phyloP scores from a whole-genome alignment of 2,329 filamentous ascomycete species.

The Tolypocladium nubicola region DNA sequence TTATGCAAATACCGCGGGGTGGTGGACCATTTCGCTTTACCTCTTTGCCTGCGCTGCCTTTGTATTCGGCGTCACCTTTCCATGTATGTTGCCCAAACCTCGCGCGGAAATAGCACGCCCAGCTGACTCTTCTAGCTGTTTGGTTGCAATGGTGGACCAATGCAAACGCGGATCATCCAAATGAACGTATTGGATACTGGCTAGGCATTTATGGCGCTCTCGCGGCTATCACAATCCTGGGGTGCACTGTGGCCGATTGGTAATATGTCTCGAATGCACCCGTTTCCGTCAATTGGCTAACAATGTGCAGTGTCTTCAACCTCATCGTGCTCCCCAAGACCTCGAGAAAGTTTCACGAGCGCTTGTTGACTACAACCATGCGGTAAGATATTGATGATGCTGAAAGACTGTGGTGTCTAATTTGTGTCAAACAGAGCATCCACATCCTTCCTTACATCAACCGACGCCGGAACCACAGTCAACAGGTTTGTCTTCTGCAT shows the following conservation, averaged over 20 bases:
- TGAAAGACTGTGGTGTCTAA: constrained; percentile 3
- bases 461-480: constrained; percentile 22
- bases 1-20: constrained; percentile 9
- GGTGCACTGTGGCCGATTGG: constrained; percentile 7
- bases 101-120: not conserved
- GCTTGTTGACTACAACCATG: constrained; percentile 19
- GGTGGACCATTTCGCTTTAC: constrained; percentile 6
- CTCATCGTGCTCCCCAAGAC: constrained; percentile 16
- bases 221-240: constrained; percentile 6
- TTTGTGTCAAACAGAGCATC: constrained; percentile 5
- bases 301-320: constrained; percentile 7
- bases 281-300: not conserved
- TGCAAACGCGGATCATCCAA: constrained; percentile 6
- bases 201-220: constrained; percentile 10
- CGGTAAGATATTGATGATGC: not conserved
- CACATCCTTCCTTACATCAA: constrained; percentile 22
- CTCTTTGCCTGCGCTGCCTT: constrained; percentile 8
- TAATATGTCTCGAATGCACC: not conserved
- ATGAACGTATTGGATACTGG: constrained; percentile 10
- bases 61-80: constrained; percentile 11
- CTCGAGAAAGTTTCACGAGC: constrained; percentile 10
- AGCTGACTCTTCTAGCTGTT: constrained; percentile 4
- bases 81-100: constrained; percentile 4
- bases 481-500: constrained; percentile 10
- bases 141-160: constrained; percentile 16